phyloP scores from a whole-genome alignment of 202 grass and related monocot genomes.

The Schoenoplectus triqueter region DNA sequence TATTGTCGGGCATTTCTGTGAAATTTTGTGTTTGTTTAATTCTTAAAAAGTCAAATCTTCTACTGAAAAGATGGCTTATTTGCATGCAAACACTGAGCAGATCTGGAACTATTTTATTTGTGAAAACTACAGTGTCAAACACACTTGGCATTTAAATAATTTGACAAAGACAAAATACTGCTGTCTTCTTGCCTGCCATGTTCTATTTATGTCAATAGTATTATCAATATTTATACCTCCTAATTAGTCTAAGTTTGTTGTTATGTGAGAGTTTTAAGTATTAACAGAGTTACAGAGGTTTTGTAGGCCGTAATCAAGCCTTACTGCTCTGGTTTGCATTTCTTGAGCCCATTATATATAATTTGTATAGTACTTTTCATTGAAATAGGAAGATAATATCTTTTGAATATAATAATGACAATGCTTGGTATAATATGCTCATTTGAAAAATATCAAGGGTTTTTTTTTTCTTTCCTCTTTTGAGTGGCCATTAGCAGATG shows the following conservation, averaged over 20 bases:
- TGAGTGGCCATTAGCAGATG: neutral
- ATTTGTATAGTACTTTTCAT: constrained; percentile 9
- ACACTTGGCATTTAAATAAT: constrained; percentile 40
- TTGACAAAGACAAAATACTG: constrained; percentile 43
- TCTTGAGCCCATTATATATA: constrained; percentile 4
- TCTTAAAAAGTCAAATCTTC: constrained; percentile 40
- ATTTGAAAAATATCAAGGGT: neutral
- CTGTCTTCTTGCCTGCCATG: constrained; percentile 32
- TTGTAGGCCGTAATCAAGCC: neutral
- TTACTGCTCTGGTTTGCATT: neutral
- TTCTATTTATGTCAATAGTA: constrained; percentile 19
- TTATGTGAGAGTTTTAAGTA: constrained; percentile 26
- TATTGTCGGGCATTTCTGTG: constrained; percentile 44
- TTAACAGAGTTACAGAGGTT: neutral
- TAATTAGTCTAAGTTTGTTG: constrained; percentile 29
- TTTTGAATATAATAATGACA: constrained; percentile 1
- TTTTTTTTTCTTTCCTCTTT: neutral
- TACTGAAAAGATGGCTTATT: constrained; percentile 44
- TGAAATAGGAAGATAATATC: constrained; percentile 8
- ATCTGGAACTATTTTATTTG: constrained; percentile 54
- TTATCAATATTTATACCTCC: constrained; percentile 23
- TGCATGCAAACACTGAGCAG: constrained; percentile 57
- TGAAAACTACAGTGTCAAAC: constrained; percentile 36
- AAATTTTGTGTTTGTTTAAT: constrained; percentile 47
- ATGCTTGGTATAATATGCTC: constrained; percentile 4